These are phyloP conservation scores for Polymyxa betae DNA, from an alignment of 208 protist species.

Conservation along the genomic window DNA sequence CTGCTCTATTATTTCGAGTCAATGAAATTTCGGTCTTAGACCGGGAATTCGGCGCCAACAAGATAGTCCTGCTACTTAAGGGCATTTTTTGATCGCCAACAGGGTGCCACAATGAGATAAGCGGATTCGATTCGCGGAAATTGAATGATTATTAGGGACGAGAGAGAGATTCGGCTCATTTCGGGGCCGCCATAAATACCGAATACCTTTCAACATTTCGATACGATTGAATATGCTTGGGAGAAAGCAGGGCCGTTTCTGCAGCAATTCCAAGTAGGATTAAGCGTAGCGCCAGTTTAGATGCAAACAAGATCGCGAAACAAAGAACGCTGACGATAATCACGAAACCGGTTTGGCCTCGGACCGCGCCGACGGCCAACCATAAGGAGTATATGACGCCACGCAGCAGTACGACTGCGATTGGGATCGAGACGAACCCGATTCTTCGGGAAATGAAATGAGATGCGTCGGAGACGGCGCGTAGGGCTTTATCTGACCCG, in stretches of 20 bases:
- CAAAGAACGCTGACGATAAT: not conserved
- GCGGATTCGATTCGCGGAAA: too few species aligned
- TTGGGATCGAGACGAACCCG: slow-evolving; percentile 68
- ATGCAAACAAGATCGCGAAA: not conserved
- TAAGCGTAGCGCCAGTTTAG: not conserved
- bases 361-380: too few species aligned
- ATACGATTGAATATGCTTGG: slow-evolving; percentile 27
- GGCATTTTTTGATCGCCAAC: too few species aligned
- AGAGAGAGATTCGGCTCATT: not conserved
- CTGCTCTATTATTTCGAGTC: too few species aligned
- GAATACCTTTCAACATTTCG: slow-evolving; percentile 28
- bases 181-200: not conserved
- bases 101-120: too few species aligned
- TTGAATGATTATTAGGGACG: too few species aligned
- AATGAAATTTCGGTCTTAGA: too few species aligned
- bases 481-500: not conserved
- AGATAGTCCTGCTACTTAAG: too few species aligned
- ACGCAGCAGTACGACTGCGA: slow-evolving; percentile 63
- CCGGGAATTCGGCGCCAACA: too few species aligned
- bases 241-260: not conserved
- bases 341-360: not conserved
- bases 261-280: not conserved
- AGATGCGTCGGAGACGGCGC: not conserved
- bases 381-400: slow-evolving; percentile 8
- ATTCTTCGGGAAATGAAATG: slow-evolving; percentile 60